A percentile compares a stretch with the other conserved stretches of the same genome.
phyloP scores from a whole-genome alignment of 1,284 basidiomycete species.

The Phellopilus nigrolimitatus region DNA sequence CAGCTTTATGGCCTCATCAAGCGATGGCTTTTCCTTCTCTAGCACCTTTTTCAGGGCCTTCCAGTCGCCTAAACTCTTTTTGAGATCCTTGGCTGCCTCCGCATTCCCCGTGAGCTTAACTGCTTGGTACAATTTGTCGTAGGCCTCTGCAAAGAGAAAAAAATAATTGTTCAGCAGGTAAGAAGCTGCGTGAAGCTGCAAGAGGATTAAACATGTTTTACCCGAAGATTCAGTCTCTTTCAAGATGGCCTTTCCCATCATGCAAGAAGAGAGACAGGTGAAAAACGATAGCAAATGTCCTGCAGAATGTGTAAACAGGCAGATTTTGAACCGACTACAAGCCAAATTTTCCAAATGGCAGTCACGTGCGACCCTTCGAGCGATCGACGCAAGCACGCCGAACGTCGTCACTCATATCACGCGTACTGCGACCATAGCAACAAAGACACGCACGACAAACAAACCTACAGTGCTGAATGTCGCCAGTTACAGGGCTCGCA shows the following conservation, averaged over 20 bases:
- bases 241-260: neutral
- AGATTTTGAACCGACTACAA: too few species aligned
- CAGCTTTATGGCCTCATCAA: conserved; percentile 5
- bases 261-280: neutral
- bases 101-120: conserved; percentile 48
- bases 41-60: conserved; percentile 30
- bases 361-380: neutral
- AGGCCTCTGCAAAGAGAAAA: conserved; percentile 1
- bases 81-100: conserved; percentile 45
- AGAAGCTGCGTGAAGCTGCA: neutral
- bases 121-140: neutral
- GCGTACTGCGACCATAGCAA: neutral
- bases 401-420: too few species aligned
- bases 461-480: conserved; percentile 3
- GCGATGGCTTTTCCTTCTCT: conserved; percentile 20
- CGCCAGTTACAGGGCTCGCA: conserved; percentile 8
- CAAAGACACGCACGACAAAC: neutral
- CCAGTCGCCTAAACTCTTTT: conserved; percentile 62
- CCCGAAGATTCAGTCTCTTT: neutral
- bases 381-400: too few species aligned
- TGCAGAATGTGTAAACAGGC: too few species aligned
- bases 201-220: neutral
- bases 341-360: neutral
- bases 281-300: neutral
- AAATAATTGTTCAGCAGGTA: neutral